A percentile compares a stretch with the other conserved stretches of the same genome.
These are phyloP conservation scores for Cinchona pubescens DNA, from an alignment of 257 asterid genomes.

Conservation along the genomic window DNA sequence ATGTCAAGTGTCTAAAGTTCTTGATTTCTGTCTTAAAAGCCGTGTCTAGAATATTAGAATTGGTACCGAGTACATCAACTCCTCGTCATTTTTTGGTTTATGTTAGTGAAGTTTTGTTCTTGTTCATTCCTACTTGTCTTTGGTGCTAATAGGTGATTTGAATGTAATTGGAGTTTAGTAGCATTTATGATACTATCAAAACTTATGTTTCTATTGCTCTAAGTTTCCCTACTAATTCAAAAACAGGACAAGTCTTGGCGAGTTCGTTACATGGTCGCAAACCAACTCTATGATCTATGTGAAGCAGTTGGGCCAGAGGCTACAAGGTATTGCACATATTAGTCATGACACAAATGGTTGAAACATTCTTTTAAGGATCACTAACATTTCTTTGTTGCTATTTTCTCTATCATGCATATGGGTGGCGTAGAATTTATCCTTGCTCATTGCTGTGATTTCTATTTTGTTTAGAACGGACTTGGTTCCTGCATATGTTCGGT, in stretches of 20 bases:
- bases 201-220: too few species aligned
- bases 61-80: background rate
- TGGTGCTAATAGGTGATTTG: background rate
- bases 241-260: constrained; percentile 48
- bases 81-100: background rate
- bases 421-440: background rate
- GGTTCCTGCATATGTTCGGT: constrained; percentile 47
- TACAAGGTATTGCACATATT: constrained; percentile 30
- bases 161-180: background rate
- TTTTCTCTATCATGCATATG: background rate
- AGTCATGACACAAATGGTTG: background rate
- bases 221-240: background rate
- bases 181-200: background rate
- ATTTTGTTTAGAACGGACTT: constrained; percentile 32
- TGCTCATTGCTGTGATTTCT: constrained; percentile 3
- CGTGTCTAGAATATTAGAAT: background rate
- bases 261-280: constrained; percentile 48
- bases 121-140: background rate
- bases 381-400: background rate
- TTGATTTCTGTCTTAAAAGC: background rate
- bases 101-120: background rate
- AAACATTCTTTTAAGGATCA: background rate
- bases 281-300: constrained; percentile 42
- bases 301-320: constrained; percentile 50
- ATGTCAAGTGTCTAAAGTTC: background rate